Base-by-base conservation (phyloP, 1,284 basidiomycete genomes). In the Tylopilus sp. region DNA sequence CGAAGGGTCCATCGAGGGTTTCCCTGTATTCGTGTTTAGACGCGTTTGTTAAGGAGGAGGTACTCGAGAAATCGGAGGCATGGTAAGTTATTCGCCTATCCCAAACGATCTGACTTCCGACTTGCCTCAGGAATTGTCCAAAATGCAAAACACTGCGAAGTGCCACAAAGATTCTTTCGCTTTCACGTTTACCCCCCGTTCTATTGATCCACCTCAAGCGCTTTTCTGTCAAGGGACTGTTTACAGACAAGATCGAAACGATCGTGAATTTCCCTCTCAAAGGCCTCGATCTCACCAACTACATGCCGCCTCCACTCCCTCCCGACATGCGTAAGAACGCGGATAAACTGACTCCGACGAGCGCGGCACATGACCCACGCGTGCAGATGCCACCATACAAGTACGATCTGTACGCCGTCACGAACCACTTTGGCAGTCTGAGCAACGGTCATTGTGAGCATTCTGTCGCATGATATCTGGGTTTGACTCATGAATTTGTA, bases 181-280 rank as follows among this genome's bases (percentile, higher is more conserved):
- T 92, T 21, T 84, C 95, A 2, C 86, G 96, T 13, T 77, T 99
- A 11, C 97, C 97, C 0, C 94, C 94, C 0, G 84, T 99, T 31
- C 79, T 99, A 12, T 75, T 99, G 55, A 94, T 99, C 58, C 95
- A 98, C 63, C 78, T 99, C 36, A 99, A 99, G 65, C 84, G 97
- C 29, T 99, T 99, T 72, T 89, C 90, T 41, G 88, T 88, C 55
- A 89, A 91, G 57, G 94, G 94, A 0, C 86, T 86, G 2, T 97
- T 96, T 69, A 95, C 92, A 41, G 94, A 98, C 73, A 98, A 98
- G 73, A 82, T 93, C 48, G 92, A 95, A 67, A 92, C 91, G 7
- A 79, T 84, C 47, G 86, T 95, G 46, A 89, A 94, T 53, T 99
- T 93, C 70, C 96, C 96, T 8, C 74, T 89, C 51, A 84, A 82